Base-by-base conservation (phyloP, 345 rosid genomes). In the Linum lewisii region DNA sequence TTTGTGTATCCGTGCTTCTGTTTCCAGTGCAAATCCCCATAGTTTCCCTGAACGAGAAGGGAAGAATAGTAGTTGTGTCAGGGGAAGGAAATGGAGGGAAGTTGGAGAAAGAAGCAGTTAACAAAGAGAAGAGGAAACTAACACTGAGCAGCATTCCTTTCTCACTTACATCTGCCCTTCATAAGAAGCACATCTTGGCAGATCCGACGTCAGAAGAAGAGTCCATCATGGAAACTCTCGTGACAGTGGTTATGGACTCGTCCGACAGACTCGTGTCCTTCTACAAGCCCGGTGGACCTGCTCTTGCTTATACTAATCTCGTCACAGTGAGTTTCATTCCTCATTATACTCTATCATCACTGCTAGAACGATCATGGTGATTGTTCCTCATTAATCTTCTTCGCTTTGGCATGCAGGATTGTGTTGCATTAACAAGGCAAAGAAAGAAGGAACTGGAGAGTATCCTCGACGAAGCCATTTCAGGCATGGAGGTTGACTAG, bases 141-240 rank as follows among this genome's bases (percentile, higher is more conserved):
- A 75, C 74, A 1, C 76, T 84, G 21, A 72, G 72, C 63, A 84
- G 77, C 79, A 73, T 75, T 15, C 93, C 93, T 0, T 84, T 81
- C 73, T 84, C 93, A 21, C 72, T 92, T 71, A 86, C 89, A 25
- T 84, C 88, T 64, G 25, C 83, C 59, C 95, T 92, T 64, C 83
- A 88, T 76, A 83, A 75, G 78, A 88, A 76, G 26, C 75, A 86
- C 74, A 81, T 92, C 65, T 69, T 92, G 71, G 87, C 84, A n/a
- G 97, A 88, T 64, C 95, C 98, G 36, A 83, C 86, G 69, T 75
- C 85, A 0, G 97, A 84, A 80, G 97, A 92, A 78, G 98, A 92
- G 74, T 75, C 86, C 2, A 65, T 84, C 51, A 84, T 92, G 97
- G 91, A 86, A 73, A 86, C 98, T 37, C 59, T 72, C 22, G 76